Conservation (phyloP, 1,284 basidiomycete genomes). For the Pseudozyma sp. region DNA sequence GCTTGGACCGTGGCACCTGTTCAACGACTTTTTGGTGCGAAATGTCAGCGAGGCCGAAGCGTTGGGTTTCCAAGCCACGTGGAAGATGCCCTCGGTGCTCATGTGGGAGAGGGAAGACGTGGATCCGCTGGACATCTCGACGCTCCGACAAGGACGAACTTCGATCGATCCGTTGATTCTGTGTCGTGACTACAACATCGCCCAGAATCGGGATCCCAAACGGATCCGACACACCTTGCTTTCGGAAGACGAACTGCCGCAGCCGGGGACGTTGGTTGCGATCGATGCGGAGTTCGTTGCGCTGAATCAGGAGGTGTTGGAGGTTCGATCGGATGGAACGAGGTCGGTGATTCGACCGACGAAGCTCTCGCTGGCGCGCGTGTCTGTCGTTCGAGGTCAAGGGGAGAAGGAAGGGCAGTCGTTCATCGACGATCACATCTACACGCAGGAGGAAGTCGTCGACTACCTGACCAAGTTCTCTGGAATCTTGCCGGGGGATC, state of each 20-base stretch:
- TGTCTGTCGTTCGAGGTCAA: conserved; percentile 90
- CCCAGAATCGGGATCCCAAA: conserved; percentile 76
- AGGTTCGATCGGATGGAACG: conserved; percentile 92
- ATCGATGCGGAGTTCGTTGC: conserved; percentile 99
- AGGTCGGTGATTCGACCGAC: conserved; percentile 92
- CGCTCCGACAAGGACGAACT: conserved; percentile 41
- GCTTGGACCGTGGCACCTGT: conserved; percentile 80
- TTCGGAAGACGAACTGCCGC: conserved; percentile 81
- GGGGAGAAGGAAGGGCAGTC: conserved; percentile 82
- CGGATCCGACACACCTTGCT: conserved; percentile 83
- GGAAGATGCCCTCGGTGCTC: conserved; percentile 94
- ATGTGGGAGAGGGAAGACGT: conserved; percentile 85
- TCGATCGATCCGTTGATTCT: conserved; percentile 73
- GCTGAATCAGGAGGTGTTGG: conserved; percentile 94
- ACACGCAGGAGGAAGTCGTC: conserved; percentile 91
- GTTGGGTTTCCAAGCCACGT: conserved; percentile 81
- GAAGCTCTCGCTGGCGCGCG: conserved; percentile 89
- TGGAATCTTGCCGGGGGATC: conserved; percentile 84
- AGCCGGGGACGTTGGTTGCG: conserved; percentile 83
- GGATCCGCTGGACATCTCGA: conserved; percentile 21
- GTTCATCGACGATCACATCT: conserved; percentile 98
- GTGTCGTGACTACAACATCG: conserved; percentile 82
- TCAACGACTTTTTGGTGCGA: conserved; percentile 95
- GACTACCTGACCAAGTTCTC: conserved; percentile 98
- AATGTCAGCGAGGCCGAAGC: conserved; percentile 87